Evolutionary conservation across 768 basidiomycete genomes (phyloP), one percentile per base, ranked within the genome.

Genomic region (Lyophyllum shimeji): DNA sequence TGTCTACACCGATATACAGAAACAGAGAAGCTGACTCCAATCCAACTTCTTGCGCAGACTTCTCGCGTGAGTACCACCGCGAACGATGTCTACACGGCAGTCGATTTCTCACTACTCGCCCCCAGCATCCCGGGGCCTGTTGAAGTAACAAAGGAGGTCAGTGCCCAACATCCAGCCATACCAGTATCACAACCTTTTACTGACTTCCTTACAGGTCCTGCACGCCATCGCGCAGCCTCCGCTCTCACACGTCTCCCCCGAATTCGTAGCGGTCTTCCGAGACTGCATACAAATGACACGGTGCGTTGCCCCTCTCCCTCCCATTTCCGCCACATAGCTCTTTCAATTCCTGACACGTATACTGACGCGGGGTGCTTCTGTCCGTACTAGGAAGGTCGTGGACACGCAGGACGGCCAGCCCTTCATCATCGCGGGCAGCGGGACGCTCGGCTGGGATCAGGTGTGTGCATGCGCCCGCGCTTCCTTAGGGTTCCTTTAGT

Each of bases 361-460:
- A n/a, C n/a, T n/a, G n/a, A n/a, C n/a, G n/a, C n/a, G 11, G 11
- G 25, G n/a, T n/a, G 45, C 33, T 50, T 48, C 23, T 34, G 49
- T 50, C 46, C 20, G n/a, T 48, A 48, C 39, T 57, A 86, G 88
- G 56, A 72, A 87, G 50, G 83, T 95, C 18, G 74, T 95, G 21
- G 83, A 81, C 65, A 84, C 93, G 27, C 76, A 77, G 44, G 71
- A 74, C 25, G 86, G 79, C 7, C 93, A 91, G 66, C 87, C 87
- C 0, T 90, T 97, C 77, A 73, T 97, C 64, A 84, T 96, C 51
- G 84, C 90, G 3, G 94, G 94, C 1, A 88, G 85, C 54, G 94
- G 94, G 23, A 96, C 94, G 2, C 75, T 96, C 27, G 94, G 94
- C 15, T 96, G 93, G 92, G 93, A 95, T 66, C 87, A 86, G 79